Conservation (phyloP, 1,139 yeast genomes). For the Magnusiomyces tetraspermus region DNA sequence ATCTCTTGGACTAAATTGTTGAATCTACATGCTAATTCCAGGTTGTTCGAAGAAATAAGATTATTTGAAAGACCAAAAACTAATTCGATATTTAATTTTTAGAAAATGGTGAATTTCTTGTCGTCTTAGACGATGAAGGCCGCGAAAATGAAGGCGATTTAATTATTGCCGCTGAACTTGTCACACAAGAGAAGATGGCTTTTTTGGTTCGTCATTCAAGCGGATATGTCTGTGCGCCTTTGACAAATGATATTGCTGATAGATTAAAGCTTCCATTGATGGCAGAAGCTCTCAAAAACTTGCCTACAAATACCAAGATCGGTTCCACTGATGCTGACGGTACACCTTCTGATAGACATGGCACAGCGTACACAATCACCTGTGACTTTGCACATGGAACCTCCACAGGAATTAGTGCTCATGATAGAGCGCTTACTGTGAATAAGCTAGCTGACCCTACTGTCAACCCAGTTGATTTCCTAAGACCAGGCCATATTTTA, state of each 20-base stretch:
- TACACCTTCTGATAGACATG: conserved; percentile 58
- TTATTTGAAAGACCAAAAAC: too few species aligned
- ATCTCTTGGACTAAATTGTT: too few species aligned
- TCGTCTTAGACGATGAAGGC: conserved; percentile 92
- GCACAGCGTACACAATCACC: conserved; percentile 93
- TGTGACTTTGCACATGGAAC: conserved; percentile 75
- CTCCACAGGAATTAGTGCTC: conserved; percentile 96
- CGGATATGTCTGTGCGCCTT: conserved; percentile 91
- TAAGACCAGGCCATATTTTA: conserved; percentile 88
- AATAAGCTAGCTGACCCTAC: conserved; percentile 54
- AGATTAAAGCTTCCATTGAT: conserved; percentile 69
- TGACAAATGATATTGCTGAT: conserved; percentile 71
- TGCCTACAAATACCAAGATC: conserved; percentile 1
- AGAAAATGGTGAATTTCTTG: conserved; percentile 75
- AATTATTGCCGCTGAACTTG: conserved; percentile 76
- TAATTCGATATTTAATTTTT: not conserved
- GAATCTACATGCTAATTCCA: too few species aligned
- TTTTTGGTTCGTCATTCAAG: conserved; percentile 77
- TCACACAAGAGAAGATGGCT: conserved; percentile 86
- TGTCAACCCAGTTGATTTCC: conserved; percentile 53
- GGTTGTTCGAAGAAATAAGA: too few species aligned
- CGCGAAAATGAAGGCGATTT: conserved; percentile 98
- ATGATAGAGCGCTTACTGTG: conserved; percentile 84
- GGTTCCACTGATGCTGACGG: conserved; percentile 26
- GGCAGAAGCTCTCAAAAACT: conserved; percentile 39